Conservation (phyloP, 2,329 filamentous ascomycete genomes). For the Trichophyton mentagrophytes region DNA sequence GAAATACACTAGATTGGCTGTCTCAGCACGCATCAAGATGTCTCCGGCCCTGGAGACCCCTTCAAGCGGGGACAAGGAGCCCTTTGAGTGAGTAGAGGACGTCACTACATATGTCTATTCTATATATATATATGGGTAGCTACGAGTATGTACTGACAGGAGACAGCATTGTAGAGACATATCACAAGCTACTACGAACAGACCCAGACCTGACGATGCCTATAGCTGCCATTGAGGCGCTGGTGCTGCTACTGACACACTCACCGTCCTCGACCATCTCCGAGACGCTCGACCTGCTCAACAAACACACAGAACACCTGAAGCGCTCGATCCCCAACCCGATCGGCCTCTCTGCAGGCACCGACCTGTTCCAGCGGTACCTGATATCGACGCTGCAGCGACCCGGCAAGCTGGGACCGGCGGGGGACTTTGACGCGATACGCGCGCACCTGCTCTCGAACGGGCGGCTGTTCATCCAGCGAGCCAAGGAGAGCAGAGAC, state of each 20-base stretch:
- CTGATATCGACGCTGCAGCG: conserved; percentile 60
- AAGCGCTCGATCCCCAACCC: conserved; percentile 73
- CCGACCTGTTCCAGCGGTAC: conserved; percentile 90
- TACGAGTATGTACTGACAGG: background rate
- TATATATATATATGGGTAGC: background rate
- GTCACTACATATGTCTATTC: background rate
- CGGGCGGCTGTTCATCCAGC: conserved; percentile 69
- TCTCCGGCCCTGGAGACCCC: conserved; percentile 1
- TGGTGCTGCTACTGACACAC: conserved; percentile 73
- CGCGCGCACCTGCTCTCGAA: conserved; percentile 74
- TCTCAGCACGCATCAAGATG: background rate
- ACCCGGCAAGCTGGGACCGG: conserved; percentile 38
- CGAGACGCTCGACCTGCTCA: conserved; percentile 81
- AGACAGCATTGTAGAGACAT: conserved; percentile 49
- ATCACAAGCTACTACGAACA: conserved; percentile 48
- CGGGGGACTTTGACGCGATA: conserved; percentile 67
- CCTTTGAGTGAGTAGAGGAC: conserved; percentile 26
- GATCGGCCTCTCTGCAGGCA: conserved; percentile 83
- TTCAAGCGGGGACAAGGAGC: conserved; percentile 16
- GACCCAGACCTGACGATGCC: conserved; percentile 89
- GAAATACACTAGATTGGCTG: background rate
- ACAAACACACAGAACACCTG: conserved; percentile 61
- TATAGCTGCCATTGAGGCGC: conserved; percentile 81
- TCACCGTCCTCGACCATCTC: conserved; percentile 75
- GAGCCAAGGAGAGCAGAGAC: conserved; percentile 73